Conservation (phyloP, 2,329 filamentous ascomycete species). For the Truncatella angustata region DNA sequence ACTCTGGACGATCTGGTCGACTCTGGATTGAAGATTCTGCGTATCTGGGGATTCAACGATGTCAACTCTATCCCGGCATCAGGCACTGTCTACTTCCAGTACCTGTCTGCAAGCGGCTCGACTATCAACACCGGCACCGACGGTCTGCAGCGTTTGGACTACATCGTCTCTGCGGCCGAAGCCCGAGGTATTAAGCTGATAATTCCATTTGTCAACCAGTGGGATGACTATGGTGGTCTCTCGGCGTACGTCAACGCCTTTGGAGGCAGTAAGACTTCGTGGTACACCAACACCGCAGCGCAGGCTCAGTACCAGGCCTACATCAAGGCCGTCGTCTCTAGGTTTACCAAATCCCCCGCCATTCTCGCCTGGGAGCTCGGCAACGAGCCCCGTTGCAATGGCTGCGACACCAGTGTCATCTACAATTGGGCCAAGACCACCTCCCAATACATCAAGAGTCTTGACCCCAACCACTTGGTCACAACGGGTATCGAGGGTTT, state of each 20-base stretch:
- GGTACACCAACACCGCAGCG: conserved; percentile 54
- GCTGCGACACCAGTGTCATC: conserved; percentile 53
- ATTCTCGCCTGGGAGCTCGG: conserved; percentile 55
- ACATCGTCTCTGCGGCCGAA: conserved; percentile 60
- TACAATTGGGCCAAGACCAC: conserved; percentile 57
- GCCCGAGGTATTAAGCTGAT: conserved; percentile 60
- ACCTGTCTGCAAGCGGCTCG: conserved; percentile 45
- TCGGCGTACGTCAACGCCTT: conserved; percentile 58
- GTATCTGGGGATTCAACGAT: conserved; percentile 64
- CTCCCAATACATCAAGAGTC: conserved; percentile 61
- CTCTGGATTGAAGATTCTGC: conserved; percentile 55
- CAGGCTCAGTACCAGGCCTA: conserved; percentile 56
- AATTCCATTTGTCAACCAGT: conserved; percentile 68
- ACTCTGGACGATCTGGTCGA: conserved; percentile 44
- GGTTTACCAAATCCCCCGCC: conserved; percentile 45
- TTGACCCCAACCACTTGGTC: conserved; percentile 63
- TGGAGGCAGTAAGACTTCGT: conserved; percentile 50
- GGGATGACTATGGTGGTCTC: conserved; percentile 68
- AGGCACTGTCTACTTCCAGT: conserved; percentile 50
- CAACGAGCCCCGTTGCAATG: conserved; percentile 57
- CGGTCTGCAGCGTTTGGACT: conserved; percentile 64
- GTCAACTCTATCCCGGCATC: conserved; percentile 39
- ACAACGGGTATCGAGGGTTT: conserved; percentile 59
- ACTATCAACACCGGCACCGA: conserved; percentile 63
- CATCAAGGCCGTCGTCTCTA: conserved; percentile 45